Percentiles rank a stretch among this genome's conserved stretches.
These are phyloP conservation scores for Agrocybe pediades DNA, from an alignment of 768 basidiomycete genomes.

Conservation along the genomic window DNA sequence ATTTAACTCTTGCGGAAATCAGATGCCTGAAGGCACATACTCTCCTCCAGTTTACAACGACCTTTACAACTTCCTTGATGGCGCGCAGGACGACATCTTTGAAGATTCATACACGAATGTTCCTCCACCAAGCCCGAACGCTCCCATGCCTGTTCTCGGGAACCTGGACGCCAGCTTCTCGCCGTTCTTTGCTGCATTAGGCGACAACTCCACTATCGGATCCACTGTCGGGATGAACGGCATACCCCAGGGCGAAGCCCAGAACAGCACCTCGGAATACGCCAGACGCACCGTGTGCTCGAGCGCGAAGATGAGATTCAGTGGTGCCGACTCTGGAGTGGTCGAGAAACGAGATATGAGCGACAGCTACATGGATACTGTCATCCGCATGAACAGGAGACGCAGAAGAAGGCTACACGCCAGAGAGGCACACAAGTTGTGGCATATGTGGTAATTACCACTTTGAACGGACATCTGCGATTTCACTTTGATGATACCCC, in stretches of 20 bases:
- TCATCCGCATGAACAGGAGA: neutral
- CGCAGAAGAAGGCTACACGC: neutral
- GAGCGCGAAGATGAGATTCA: neutral
- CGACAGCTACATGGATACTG: neutral
- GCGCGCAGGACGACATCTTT: conserved; percentile 77
- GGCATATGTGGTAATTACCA: neutral
- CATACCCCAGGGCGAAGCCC: neutral
- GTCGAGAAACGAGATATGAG: conserved; percentile 4
- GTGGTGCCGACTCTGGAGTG: neutral
- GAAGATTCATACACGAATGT: conserved; percentile 51
- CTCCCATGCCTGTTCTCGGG: conserved; percentile 34
- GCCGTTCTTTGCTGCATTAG: neutral
- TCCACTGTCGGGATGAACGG: neutral
- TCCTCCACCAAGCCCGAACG: conserved; percentile 45
- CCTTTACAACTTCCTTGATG: conserved; percentile 71
- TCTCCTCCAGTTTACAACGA: conserved; percentile 70
- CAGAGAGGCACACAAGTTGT: neutral
- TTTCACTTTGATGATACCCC: neutral
- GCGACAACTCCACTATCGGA: neutral
- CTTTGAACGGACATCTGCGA: neutral
- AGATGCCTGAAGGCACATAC: conserved; percentile 68
- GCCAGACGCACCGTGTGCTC: too few species aligned
- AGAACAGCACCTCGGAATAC: too few species aligned
- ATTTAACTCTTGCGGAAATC: neutral
- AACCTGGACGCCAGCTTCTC: conserved; percentile 12